A percentile compares a stretch with the other conserved stretches of the same genome.
Evolutionary conservation across 768 basidiomycete species (phyloP).

Genomic region (Rhizopogon vesiculosus): DNA sequence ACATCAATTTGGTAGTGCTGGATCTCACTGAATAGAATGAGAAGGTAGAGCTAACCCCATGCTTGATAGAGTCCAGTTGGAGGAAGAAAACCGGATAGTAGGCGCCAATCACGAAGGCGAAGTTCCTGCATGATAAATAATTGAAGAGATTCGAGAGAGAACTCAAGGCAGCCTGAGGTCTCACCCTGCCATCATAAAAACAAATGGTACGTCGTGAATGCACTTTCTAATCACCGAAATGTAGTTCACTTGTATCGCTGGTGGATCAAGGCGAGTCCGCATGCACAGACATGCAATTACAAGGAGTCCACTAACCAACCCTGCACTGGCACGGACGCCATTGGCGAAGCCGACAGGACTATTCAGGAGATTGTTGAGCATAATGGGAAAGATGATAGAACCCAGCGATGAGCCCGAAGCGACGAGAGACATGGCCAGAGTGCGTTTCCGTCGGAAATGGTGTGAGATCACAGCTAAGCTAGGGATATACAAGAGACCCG

Average conservation of each 20-base stretch:
- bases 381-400: constrained; percentile 13
- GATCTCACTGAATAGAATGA: constrained; percentile 45
- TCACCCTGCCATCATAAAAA: constrained; percentile 1
- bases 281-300: constrained; percentile 21
- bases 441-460: constrained; percentile 33
- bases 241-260: constrained; percentile 5
- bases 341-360: constrained; percentile 27
- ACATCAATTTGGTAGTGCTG: not conserved
- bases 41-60: constrained; percentile 34
- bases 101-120: constrained; percentile 29
- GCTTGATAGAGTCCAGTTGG: constrained; percentile 43
- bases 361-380: constrained; percentile 19
- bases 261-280: constrained; percentile 32
- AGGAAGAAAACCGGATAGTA: constrained; percentile 50
- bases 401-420: constrained; percentile 29
- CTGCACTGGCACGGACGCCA: constrained; percentile 39
- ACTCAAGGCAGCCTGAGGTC: not conserved
- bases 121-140: not conserved
- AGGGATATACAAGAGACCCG: constrained; percentile 41
- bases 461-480: constrained; percentile 35
- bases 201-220: constrained; percentile 1
- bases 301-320: constrained; percentile 30
- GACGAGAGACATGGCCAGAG: constrained; percentile 35
- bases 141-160: not conserved
- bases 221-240: not conserved